phyloP scores from a whole-genome alignment of 2,329 filamentous ascomycete species.

The Neonectria sp. region DNA sequence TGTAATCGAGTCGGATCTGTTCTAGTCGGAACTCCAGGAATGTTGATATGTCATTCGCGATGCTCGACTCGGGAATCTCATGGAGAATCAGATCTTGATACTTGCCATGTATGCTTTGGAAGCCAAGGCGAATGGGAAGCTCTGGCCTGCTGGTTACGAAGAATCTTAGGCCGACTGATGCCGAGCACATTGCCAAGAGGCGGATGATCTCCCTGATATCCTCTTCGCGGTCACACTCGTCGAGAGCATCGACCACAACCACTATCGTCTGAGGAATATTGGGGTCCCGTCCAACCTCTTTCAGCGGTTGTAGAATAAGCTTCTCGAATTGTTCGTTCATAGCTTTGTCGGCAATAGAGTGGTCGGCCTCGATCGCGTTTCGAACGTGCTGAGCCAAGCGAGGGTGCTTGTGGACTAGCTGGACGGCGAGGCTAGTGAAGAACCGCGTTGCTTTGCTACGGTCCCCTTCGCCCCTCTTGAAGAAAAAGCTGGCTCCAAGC shows the following conservation, averaged over 20 bases:
- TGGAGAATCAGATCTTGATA: conserved; percentile 53
- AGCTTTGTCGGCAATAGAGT: conserved; percentile 45
- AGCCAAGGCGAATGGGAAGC: conserved; percentile 52
- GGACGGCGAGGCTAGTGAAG: conserved; percentile 56
- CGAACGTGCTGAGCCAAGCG: conserved; percentile 44
- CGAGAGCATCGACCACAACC: conserved; percentile 53
- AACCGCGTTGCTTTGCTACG: conserved; percentile 53
- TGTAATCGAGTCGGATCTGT: conserved; percentile 47
- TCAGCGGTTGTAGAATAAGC: conserved; percentile 54
- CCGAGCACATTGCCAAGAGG: conserved; percentile 23
- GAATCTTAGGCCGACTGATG: conserved; percentile 47
- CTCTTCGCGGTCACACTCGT: conserved; percentile 36
- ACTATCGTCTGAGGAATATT: conserved; percentile 1
- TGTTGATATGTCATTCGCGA: conserved; percentile 55
- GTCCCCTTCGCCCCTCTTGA: conserved; percentile 58
- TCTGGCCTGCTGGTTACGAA: conserved; percentile 61
- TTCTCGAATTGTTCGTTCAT: conserved; percentile 56
- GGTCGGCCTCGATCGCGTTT: conserved; percentile 49
- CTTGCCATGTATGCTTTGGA: conserved; percentile 44
- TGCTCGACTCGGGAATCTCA: conserved; percentile 47
- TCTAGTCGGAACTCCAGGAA: conserved; percentile 51
- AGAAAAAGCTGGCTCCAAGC: conserved; percentile 61
- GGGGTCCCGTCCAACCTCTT: too few species aligned
- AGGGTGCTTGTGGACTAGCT: conserved; percentile 50
- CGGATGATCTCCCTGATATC: conserved; percentile 52